Evolutionary conservation across 352 stramenopile species (phyloP), one percentile per base, ranked within the genome.

Genomic region (Pythium sukuiense): DNA sequence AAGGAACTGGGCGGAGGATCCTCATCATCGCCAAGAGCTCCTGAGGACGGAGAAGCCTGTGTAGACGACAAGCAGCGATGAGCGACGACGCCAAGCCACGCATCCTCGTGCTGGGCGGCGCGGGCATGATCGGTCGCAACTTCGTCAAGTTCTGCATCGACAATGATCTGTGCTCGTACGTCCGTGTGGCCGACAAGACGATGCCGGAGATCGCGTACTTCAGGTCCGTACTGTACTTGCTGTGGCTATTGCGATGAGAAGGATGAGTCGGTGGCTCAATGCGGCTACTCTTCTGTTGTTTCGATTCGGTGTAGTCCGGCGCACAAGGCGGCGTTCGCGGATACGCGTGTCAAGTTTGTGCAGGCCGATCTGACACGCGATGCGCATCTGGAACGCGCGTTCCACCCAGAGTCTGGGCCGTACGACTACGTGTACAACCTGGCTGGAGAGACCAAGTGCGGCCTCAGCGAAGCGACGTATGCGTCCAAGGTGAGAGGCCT

Each of bases 141-240:
- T 92, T 96, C 52, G 83, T 95, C 55, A 79, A 93, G 72, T 88
- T 81, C 69, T 85, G 85, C 49, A 67, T 96, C 20, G 83, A 91
- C 67, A 72, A 80, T 29, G 82, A 93, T 55, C 58, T 94, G 14
- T 79, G 75, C 55, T 77, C 78, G 11, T 71, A 72, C 63, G 87
- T 96, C 59, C 85, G 86, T 49, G 84, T 96, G 58, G 85, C 83
- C 35, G 88, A 96, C 76, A 96, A 96, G 73, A 90, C 86, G 20
- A 89, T 93, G 80, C 83, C 85, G 45, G 86, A 90, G 72, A 96
- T 94, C 71, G 88, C 88, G 35, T 96, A 96, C 76, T 93, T 95
- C 59, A 88, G 79, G 83, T 86, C 9, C 16, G 58, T 52, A 3
- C 20, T 45, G 18, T 41, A 14, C 29, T 16, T n/a, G 18, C 2